phyloP scores from a whole-genome alignment of 192 early-diverging fungal species.

The Backusella circina region DNA sequence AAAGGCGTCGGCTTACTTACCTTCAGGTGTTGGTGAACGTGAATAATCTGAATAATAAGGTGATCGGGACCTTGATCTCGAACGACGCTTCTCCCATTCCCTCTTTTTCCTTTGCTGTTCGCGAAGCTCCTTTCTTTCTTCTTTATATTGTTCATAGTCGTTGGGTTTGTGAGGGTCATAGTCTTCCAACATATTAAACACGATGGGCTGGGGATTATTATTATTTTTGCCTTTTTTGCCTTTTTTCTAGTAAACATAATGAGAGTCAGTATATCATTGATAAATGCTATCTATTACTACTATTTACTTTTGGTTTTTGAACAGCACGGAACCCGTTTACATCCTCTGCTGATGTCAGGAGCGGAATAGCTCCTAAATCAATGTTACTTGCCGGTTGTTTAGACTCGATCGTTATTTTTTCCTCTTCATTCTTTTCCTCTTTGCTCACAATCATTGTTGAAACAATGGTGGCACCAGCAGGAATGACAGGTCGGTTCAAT shows the following conservation, averaged over 20 bases:
- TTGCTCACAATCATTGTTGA: slow-evolving; percentile 20
- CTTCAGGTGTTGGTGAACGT: not conserved
- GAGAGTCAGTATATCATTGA: not conserved
- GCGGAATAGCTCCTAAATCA: not conserved
- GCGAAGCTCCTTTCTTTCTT: slow-evolving; percentile 47
- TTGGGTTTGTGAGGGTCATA: slow-evolving; percentile 71
- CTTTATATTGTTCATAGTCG: slow-evolving; percentile 68
- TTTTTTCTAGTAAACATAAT: slow-evolving; percentile 19
- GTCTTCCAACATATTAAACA: slow-evolving; percentile 45
- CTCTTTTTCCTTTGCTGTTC: slow-evolving; percentile 34
- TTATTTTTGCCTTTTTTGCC: slow-evolving; percentile 26
- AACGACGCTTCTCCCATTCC: slow-evolving; percentile 11
- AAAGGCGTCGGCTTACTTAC: not conserved
- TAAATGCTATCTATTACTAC: not conserved
- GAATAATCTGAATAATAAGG: slow-evolving; percentile 10
- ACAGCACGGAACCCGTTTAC: slow-evolving; percentile 33
- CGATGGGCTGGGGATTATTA: slow-evolving; percentile 18
- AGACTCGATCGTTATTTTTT: not conserved
- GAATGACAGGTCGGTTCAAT: slow-evolving; percentile 26
- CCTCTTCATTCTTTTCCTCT: slow-evolving; percentile 1
- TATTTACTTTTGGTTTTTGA: slow-evolving; percentile 35
- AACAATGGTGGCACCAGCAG: slow-evolving; percentile 27
- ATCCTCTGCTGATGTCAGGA: slow-evolving; percentile 21
- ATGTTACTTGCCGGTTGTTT: not conserved
- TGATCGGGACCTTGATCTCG: slow-evolving; percentile 22